Evolutionary conservation across 108 stramenopile genomes (phyloP), one percentile per base, ranked within the genome.

Genomic region (Skeletonema costatum): DNA sequence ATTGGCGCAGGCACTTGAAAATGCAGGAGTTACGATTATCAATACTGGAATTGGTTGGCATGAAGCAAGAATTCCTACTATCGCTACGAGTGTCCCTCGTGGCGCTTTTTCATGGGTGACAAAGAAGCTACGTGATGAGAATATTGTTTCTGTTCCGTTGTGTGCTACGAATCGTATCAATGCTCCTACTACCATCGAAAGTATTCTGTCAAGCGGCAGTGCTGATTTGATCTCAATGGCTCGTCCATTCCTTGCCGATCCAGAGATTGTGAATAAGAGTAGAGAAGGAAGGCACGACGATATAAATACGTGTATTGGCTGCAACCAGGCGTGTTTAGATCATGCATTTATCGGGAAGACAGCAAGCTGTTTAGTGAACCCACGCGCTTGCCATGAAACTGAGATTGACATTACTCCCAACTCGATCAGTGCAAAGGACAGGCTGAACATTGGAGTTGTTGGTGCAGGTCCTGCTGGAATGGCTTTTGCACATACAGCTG

Each of bases 1-100:
- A 30, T 81, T 99, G 73, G 98, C 99, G 16, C 73, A 85, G 39
- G 80, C 58, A 9, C 74, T 99, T 51, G 92, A 98, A 76, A 87
- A 86, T 59, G 97, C 97, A 13, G 99, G 99, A 14, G 97, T 86
- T 13, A 93, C 89, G 42, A 97, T 99, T 70, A 89, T 99, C 75
- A 99, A 99, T 88, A 99, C 98, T 17, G 99, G 99, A 32, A 99
- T 99, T 78, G 99, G 99, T 39, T 99, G 99, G 99, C 99, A 99
- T 77, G 98, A 99, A 81, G 97, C 99, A 38, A 87, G 99, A 31
- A 89, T 99, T 36, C 99, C 99, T 21, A 99, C 99, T 19, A 99
- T 99, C 81, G 93, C 97, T 31, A 98, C 99, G 5, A 86, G 87
- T 62, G 99, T 99, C 4, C 99, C 99, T 10, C 90, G 99, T 0